These are phyloP conservation scores for Acanthamoeba royreba DNA, from an alignment of 208 protist species.

Conservation along the genomic window DNA sequence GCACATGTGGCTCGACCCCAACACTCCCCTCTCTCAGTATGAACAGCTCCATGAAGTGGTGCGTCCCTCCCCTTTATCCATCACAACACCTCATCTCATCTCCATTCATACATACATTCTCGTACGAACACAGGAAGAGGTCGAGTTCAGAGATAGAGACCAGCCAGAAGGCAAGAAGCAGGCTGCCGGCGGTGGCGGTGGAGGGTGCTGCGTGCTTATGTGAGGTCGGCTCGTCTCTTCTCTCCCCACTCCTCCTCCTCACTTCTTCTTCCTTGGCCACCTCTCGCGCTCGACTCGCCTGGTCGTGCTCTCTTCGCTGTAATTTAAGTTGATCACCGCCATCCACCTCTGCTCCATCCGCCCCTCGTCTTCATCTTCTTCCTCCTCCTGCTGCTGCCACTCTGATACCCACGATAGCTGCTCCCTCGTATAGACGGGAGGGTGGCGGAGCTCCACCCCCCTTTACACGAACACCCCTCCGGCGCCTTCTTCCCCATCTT, in stretches of 20 bases:
- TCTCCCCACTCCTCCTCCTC: background rate
- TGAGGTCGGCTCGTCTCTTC: background rate
- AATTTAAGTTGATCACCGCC: no score
- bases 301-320: no score
- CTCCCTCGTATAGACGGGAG: no score
- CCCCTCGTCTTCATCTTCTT: no score
- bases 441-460: no score
- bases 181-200: background rate
- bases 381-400: no score
- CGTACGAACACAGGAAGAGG: background rate
- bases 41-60: constrained; percentile 51
- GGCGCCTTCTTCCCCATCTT: no score
- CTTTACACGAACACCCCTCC: no score
- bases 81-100: background rate
- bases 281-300: no score
- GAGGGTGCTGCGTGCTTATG: background rate
- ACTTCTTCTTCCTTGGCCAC: background rate
- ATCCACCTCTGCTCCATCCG: no score
- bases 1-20: constrained; percentile 41
- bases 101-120: background rate
- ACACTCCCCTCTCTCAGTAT: constrained; percentile 39
- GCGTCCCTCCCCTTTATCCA: background rate
- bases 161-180: background rate
- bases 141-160: constrained; percentile 33
- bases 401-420: no score